Conservation (phyloP, 1,139 yeast species). For the Hansenula anomala region DNA sequence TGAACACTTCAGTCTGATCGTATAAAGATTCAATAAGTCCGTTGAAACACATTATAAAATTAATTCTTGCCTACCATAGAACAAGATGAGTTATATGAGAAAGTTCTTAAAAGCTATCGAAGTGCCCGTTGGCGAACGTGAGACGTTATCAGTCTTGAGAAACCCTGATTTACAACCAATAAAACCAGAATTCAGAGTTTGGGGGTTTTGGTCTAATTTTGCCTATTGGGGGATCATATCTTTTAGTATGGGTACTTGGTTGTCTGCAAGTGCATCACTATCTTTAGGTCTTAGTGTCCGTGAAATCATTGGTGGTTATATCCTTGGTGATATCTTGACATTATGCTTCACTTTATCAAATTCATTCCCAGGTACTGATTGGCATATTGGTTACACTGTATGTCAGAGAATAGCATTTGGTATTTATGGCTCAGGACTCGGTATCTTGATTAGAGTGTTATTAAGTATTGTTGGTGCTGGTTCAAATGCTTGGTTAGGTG, state of each 20-base stretch:
- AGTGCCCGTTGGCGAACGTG: conserved; percentile 28
- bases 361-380: conserved; percentile 39
- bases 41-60: too few relatives aligned
- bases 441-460: conserved; percentile 36
- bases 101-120: conserved; percentile 19
- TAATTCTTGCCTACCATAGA: too few relatives aligned
- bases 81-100: neutral
- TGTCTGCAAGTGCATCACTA: conserved; percentile 35
- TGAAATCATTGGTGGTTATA: conserved; percentile 35
- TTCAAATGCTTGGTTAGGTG: conserved; percentile 38
- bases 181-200: conserved; percentile 27
- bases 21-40: too few relatives aligned
- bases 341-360: conserved; percentile 33
- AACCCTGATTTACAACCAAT: conserved; percentile 36
- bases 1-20: too few relatives aligned
- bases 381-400: conserved; percentile 42
- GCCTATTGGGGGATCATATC: conserved; percentile 38
- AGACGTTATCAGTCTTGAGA: conserved; percentile 25
- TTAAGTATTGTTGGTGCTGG: conserved; percentile 39
- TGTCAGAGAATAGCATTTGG: conserved; percentile 43
- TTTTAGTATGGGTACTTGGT: conserved; percentile 36
- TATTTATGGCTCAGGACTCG: conserved; percentile 36
- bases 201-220: conserved; percentile 38
- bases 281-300: conserved; percentile 35
- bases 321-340: conserved; percentile 39